Conservation (phyloP, 345 rosid species). For the Mercurialis annua region DNA sequence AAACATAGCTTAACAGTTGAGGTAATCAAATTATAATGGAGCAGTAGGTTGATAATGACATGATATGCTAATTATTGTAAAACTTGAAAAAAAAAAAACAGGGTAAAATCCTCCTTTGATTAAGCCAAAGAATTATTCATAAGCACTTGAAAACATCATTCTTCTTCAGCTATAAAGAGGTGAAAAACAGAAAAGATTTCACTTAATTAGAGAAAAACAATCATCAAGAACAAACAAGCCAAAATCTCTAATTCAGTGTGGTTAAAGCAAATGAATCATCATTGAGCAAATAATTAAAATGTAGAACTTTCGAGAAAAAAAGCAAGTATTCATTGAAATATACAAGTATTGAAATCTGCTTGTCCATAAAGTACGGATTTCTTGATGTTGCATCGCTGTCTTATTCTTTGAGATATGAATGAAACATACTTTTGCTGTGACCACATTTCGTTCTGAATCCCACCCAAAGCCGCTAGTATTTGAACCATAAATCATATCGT, state of each 20-base stretch:
- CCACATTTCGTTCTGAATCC: too few species aligned
- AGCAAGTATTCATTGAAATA: conserved; percentile 34
- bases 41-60: too few species aligned
- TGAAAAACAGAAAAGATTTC: conserved; percentile 2
- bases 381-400: conserved; percentile 41
- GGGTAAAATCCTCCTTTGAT: conserved; percentile 9
- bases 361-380: conserved; percentile 37
- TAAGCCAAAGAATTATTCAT: conserved; percentile 15
- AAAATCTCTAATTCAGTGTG: conserved; percentile 43
- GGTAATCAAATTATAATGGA: too few species aligned
- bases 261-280: conserved; percentile 70
- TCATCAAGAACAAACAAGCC: conserved; percentile 28
- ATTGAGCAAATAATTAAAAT: conserved; percentile 39
- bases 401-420: conserved; percentile 26
- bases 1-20: too few species aligned
- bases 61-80: too few species aligned
- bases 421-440: too few species aligned
- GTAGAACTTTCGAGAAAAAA: conserved; percentile 47
- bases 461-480: too few species aligned
- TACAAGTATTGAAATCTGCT: conserved; percentile 26
- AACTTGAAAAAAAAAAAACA: conserved; percentile 9
- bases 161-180: conserved; percentile 31
- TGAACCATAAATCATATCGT: too few species aligned
- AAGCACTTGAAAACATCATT: conserved; percentile 28
- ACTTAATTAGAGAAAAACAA: conserved; percentile 29